Conservation (phyloP, 2,329 filamentous ascomycete species). For the Nothomitra cinnamomea region DNA sequence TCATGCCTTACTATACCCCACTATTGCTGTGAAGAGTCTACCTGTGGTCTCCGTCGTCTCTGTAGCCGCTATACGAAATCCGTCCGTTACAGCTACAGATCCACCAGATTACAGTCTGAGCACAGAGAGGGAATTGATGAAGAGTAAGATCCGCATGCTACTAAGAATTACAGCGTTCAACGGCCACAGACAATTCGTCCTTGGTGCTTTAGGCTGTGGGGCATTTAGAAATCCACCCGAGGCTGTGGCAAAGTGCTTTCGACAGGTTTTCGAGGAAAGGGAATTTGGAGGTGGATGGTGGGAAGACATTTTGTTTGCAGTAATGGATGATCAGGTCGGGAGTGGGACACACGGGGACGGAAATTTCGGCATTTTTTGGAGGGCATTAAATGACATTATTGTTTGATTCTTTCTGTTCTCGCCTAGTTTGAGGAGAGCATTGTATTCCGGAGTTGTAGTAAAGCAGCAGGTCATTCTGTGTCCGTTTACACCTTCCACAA, state of each 20-base stretch:
- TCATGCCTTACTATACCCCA: constrained; percentile 28
- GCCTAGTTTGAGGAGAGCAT: not conserved
- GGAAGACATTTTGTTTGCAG: constrained; percentile 46
- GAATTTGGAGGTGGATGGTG: constrained; percentile 51
- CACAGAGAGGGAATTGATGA: constrained; percentile 35
- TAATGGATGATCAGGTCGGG: constrained; percentile 25
- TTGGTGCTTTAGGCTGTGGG: constrained; percentile 54
- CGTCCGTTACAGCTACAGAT: constrained; percentile 17
- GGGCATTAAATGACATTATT: constrained; percentile 23
- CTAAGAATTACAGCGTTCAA: constrained; percentile 41
- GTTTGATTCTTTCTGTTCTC: constrained; percentile 10
- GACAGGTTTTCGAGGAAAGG: constrained; percentile 38
- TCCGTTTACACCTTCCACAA: no score
- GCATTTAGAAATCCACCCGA: constrained; percentile 44
- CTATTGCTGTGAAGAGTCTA: constrained; percentile 17
- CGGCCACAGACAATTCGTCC: constrained; percentile 40
- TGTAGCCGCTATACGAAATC: constrained; percentile 36
- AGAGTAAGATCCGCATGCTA: constrained; percentile 44
- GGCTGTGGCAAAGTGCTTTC: constrained; percentile 46
- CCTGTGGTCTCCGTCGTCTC: constrained; percentile 43
- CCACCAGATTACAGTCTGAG: constrained; percentile 22
- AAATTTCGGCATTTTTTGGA: constrained; percentile 35
- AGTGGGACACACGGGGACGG: constrained; percentile 23
- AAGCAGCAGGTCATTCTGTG: no score
- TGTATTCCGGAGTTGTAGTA: no score